Percentiles rank a stretch among this genome's conserved stretches.
Evolutionary conservation across 1,284 basidiomycete species (phyloP).

Genomic region (Cutaneotrichosporon mucoides): DNA sequence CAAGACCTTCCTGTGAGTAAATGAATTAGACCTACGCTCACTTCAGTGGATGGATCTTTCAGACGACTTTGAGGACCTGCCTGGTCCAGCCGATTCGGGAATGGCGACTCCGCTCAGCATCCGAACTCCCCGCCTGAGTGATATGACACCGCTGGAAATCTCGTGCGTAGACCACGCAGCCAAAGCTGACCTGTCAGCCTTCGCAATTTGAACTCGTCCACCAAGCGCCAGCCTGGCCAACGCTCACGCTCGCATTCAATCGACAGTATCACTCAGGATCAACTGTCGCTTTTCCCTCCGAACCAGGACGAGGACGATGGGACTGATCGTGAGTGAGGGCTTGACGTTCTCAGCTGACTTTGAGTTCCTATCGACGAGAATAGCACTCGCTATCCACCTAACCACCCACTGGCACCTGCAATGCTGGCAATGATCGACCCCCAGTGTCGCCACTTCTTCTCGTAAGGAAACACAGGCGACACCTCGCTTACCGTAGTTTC

Average conservation of each 20-base stretch:
- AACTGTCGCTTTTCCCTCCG: background rate
- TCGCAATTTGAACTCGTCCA: constrained; percentile 1
- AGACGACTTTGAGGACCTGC: background rate
- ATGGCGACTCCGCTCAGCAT: constrained; percentile 17
- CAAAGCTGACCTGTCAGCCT: constrained; percentile 1
- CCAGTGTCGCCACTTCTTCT: constrained; percentile 40
- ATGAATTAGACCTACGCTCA: background rate
- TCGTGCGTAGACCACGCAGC: constrained; percentile 14
- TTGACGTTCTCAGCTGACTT: background rate
- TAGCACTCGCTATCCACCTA: background rate
- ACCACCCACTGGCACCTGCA: constrained; percentile 22
- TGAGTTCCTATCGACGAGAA: background rate
- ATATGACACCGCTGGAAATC: constrained; percentile 37
- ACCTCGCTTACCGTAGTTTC: constrained; percentile 15
- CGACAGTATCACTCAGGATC: background rate
- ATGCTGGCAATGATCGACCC: constrained; percentile 36
- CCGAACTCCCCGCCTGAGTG: constrained; percentile 23
- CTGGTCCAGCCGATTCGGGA: background rate
- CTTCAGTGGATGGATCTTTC: too few relatives aligned
- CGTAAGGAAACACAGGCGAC: constrained; percentile 11
- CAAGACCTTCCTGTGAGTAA: background rate
- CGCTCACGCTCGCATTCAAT: constrained; percentile 8
- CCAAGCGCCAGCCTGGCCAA: background rate
- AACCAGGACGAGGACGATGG: background rate
- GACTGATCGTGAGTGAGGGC: background rate